phyloP scores from a whole-genome alignment of 108 stramenopile genomes.

The Parietichytrium sp. region DNA sequence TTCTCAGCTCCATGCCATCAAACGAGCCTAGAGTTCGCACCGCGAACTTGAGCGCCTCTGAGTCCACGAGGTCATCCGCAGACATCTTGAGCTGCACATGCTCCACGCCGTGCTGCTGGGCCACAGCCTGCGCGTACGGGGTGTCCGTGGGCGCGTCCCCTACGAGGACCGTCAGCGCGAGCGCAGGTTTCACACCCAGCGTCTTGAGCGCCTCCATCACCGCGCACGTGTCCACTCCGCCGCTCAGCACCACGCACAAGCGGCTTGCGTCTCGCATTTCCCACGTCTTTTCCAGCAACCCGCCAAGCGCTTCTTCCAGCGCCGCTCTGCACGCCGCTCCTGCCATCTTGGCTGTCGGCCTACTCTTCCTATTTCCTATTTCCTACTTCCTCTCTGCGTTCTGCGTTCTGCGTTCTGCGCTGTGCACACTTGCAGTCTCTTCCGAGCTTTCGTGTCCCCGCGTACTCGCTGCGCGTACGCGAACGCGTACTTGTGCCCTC shows the following conservation, averaged over 20 bases:
- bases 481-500: too few relatives aligned
- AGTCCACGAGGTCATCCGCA: slow-evolving; percentile 50
- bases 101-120: slow-evolving; percentile 46
- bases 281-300: too few relatives aligned
- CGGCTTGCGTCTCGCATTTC: too few relatives aligned
- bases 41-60: slow-evolving; percentile 49
- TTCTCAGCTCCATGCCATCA: slow-evolving; percentile 62
- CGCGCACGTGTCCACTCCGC: slow-evolving; percentile 67
- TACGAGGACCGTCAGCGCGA: slow-evolving; percentile 58
- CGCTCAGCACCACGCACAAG: slow-evolving; percentile 30
- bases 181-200: slow-evolving; percentile 48
- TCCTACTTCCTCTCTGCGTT: too few relatives aligned
- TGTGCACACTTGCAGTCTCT: too few relatives aligned
- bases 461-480: too few relatives aligned
- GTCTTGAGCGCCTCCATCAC: slow-evolving; percentile 52
- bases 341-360: too few relatives aligned
- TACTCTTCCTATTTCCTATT: too few relatives aligned
- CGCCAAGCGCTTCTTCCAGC: too few relatives aligned
- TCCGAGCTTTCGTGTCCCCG: too few relatives aligned
- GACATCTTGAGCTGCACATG: slow-evolving; percentile 52
- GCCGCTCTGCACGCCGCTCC: too few relatives aligned
- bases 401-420: too few relatives aligned
- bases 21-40: slow-evolving; percentile 52
- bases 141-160: slow-evolving; percentile 54
- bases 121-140: slow-evolving; percentile 52